Evolutionary conservation across 306 rosid species (phyloP).

Genomic region (Cicer yamashitae): DNA sequence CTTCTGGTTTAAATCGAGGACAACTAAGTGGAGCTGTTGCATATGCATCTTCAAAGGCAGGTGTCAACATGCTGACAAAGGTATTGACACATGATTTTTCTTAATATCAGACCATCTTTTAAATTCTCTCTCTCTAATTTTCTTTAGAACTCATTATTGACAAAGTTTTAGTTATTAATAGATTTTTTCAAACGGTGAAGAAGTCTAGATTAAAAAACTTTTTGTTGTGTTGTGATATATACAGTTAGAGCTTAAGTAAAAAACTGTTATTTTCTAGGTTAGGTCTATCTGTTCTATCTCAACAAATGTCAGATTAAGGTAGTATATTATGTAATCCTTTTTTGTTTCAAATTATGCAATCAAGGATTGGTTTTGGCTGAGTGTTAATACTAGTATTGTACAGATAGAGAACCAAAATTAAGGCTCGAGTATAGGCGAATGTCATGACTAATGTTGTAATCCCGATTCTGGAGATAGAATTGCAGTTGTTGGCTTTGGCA

Average conservation of each 20-base stretch:
- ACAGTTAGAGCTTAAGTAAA: background rate
- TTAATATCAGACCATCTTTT: background rate
- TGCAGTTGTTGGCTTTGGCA: background rate
- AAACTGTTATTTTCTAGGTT: no score
- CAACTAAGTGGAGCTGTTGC: slow-evolving; percentile 67
- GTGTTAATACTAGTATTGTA: background rate
- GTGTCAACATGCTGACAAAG: slow-evolving; percentile 63
- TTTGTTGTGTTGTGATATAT: background rate
- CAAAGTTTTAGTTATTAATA: background rate
- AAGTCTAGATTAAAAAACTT: slow-evolving; percentile 2
- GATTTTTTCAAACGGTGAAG: slow-evolving; percentile 6
- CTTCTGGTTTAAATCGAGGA: slow-evolving; percentile 73
- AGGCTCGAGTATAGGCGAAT: background rate
- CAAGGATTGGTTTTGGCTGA: background rate
- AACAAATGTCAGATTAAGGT: background rate
- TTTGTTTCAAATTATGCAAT: background rate
- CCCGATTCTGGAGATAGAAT: no score
- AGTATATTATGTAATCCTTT: background rate
- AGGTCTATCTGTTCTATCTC: no score
- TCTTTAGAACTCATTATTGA: slow-evolving; percentile 12
- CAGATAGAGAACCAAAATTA: background rate
- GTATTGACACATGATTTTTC: slow-evolving; percentile 46
- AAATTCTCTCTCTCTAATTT: background rate
- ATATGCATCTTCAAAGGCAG: slow-evolving; percentile 73
- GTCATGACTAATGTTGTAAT: background rate